Conservation (phyloP, 2,329 filamentous ascomycete species). For the Metarhizium sp. region DNA sequence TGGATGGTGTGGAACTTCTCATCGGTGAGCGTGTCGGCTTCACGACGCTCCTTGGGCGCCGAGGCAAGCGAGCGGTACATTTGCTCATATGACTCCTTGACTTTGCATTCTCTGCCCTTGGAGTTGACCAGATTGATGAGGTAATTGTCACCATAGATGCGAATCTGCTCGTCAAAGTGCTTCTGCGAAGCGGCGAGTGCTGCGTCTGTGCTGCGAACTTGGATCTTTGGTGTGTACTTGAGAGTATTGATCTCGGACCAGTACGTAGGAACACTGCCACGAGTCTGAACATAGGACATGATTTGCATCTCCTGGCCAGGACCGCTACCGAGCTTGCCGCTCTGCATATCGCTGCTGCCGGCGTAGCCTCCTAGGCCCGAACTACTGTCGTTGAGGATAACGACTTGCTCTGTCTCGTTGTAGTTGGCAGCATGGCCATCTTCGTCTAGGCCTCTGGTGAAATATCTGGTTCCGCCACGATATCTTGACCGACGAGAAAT, state of each 20-base stretch:
- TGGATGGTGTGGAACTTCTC: slow-evolving; percentile 81
- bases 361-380: slow-evolving; percentile 72
- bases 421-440: slow-evolving; percentile 95
- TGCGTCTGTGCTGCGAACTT: slow-evolving; percentile 75
- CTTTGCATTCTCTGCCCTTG: slow-evolving; percentile 76
- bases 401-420: slow-evolving; percentile 93
- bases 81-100: slow-evolving; percentile 92
- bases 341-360: slow-evolving; percentile 65
- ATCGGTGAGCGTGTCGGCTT: slow-evolving; percentile 55
- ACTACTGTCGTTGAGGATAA: slow-evolving; percentile 76
- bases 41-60: slow-evolving; percentile 54
- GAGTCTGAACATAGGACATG: slow-evolving; percentile 89
- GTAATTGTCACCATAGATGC: slow-evolving; percentile 91
- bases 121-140: slow-evolving; percentile 97
- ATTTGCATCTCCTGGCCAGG: slow-evolving; percentile 73
- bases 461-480: slow-evolving; percentile 85
- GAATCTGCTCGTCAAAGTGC: slow-evolving; percentile 91
- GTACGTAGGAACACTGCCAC: slow-evolving; percentile 90
- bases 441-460: slow-evolving; percentile 89
- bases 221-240: slow-evolving; percentile 82
- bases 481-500: slow-evolving; percentile 85
- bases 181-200: slow-evolving; percentile 69
- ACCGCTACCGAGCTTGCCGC: slow-evolving; percentile 52
- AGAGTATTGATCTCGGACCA: slow-evolving; percentile 96
- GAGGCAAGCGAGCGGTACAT: slow-evolving; percentile 70